phyloP scores from a whole-genome alignment of 2,329 filamentous ascomycete genomes.

The Penicillium sp. region DNA sequence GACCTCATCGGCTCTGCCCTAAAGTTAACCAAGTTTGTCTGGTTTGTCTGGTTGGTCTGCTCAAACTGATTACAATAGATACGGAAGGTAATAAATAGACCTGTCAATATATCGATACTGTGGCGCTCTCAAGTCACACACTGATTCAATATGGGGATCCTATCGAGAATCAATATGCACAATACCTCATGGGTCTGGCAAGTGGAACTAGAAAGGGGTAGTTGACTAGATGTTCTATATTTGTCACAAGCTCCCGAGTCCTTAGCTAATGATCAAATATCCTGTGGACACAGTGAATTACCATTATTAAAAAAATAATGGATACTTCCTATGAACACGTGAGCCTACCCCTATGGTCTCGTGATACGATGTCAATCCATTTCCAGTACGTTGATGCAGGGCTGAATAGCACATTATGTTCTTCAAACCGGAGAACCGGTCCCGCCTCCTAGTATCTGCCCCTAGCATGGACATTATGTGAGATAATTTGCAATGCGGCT shows the following conservation, averaged over 20 bases:
- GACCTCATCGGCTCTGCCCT: conserved; percentile 2
- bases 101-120: not conserved
- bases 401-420: not conserved
- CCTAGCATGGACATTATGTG: not conserved
- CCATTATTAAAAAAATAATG: not conserved
- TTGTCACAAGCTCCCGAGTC: no score
- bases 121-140: not conserved
- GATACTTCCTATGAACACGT: not conserved
- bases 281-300: no score
- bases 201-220: not conserved
- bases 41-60: no score
- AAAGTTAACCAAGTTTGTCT: no score
- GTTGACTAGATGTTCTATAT: no score
- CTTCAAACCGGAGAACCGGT: not conserved
- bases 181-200: no score
- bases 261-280: no score
- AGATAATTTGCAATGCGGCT: not conserved
- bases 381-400: not conserved
- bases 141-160: not conserved
- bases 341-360: not conserved
- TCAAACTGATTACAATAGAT: no score
- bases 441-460: not conserved
- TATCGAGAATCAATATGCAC: not conserved
- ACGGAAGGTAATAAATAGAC: not conserved
- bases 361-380: not conserved